These are phyloP conservation scores for Arthromyces matolae DNA, from an alignment of 768 basidiomycete genomes.

Conservation along the genomic window DNA sequence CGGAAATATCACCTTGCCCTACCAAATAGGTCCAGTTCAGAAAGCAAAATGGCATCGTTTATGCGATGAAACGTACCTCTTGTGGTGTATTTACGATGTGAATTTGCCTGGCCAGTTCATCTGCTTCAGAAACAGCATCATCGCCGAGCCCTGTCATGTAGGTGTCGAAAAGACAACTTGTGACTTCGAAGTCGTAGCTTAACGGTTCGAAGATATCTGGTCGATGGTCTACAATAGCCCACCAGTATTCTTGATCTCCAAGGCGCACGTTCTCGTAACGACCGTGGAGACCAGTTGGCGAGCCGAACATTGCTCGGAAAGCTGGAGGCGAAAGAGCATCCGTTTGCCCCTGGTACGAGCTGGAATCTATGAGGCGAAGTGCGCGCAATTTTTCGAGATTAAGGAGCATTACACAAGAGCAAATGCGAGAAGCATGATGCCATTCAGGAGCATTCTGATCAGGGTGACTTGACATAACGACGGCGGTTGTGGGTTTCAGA, in stretches of 20 bases:
- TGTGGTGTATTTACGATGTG: constrained; percentile 37
- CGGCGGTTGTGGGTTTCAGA: constrained; percentile 31
- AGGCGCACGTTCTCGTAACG: constrained; percentile 42
- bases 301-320: constrained; percentile 42
- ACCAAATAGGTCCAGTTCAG: background rate
- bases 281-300: constrained; percentile 31
- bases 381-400: constrained; percentile 41
- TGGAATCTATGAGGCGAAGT: constrained; percentile 46
- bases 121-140: constrained; percentile 31
- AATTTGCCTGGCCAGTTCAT: constrained; percentile 32
- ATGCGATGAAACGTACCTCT: constrained; percentile 22
- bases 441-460: constrained; percentile 37
- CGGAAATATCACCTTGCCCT: constrained; percentile 39
- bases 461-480: constrained; percentile 43
- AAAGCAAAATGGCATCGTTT: background rate
- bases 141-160: constrained; percentile 42
- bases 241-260: constrained; percentile 53
- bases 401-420: constrained; percentile 52
- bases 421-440: constrained; percentile 44
- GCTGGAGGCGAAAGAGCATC: constrained; percentile 37
- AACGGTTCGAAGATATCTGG: constrained; percentile 40
- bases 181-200: constrained; percentile 45
- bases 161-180: constrained; percentile 45
- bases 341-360: constrained; percentile 29
- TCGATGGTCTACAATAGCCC: constrained; percentile 45